phyloP scores from a whole-genome alignment of 306 rosid genomes.

The Heteromeles arbutifolia region DNA sequence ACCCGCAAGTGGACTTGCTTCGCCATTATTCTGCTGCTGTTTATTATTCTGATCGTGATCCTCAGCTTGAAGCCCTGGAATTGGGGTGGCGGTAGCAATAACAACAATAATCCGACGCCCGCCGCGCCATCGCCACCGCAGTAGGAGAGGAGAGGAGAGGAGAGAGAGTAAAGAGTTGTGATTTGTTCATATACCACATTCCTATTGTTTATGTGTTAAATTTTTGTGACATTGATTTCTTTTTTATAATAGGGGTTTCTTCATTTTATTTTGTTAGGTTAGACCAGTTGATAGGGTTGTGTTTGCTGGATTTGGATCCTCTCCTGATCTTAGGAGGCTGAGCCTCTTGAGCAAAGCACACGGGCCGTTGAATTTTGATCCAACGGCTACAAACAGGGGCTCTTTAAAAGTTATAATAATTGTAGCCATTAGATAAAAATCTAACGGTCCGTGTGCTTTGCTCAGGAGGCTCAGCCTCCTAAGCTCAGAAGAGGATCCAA shows the following conservation, averaged over 20 bases:
- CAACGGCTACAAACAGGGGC: fast-evolving
- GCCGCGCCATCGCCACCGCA: neutral
- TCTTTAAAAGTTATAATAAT: no score
- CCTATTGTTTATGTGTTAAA: neutral
- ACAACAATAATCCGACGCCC: neutral
- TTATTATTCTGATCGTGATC: constrained; percentile 41
- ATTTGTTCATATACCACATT: neutral
- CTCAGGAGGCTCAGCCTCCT: no score
- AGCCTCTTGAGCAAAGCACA: fast-evolving
- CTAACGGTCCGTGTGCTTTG: fast-evolving
- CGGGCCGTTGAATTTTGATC: fast-evolving
- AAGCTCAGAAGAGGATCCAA: no score
- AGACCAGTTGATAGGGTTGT: no score
- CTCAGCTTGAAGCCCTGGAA: constrained; percentile 47
- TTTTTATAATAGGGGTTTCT: neutral
- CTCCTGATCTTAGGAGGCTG: fast-evolving
- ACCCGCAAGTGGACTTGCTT: constrained; percentile 52
- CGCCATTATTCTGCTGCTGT: constrained; percentile 43
- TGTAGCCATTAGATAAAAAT: no score
- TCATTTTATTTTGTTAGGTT: no score
- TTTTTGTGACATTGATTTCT: neutral
- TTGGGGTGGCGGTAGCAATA: neutral
- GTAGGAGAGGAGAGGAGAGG: neutral
- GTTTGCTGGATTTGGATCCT: no score
- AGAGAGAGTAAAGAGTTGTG: neutral